phyloP scores from a whole-genome alignment of 1,284 basidiomycete species.

The Trichosporon sp. region DNA sequence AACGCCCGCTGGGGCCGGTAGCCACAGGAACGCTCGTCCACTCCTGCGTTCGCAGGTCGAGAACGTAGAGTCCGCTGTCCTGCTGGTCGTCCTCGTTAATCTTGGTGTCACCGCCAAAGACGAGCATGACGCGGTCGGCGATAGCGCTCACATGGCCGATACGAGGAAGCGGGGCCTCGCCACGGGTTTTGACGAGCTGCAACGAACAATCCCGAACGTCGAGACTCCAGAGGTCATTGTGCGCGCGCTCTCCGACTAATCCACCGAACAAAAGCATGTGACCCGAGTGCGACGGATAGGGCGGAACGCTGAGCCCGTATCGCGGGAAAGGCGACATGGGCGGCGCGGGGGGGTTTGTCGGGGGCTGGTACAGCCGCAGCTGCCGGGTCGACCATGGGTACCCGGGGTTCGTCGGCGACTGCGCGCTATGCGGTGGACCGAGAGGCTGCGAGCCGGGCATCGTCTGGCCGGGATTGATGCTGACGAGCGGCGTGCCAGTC shows the following conservation, averaged over 20 bases:
- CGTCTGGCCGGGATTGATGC: not conserved
- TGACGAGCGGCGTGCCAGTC: not conserved
- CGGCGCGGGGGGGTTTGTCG: conserved; percentile 25
- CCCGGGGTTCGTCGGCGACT: conserved; percentile 12
- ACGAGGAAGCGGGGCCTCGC: conserved; percentile 80
- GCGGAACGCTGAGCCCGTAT: conserved; percentile 94
- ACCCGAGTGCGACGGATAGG: conserved; percentile 68
- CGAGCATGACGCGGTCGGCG: conserved; percentile 90
- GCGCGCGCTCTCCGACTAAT: conserved; percentile 81
- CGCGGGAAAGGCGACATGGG: conserved; percentile 73
- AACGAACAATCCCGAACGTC: conserved; percentile 72
- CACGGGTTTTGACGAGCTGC: conserved; percentile 75
- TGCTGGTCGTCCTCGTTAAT: conserved; percentile 69
- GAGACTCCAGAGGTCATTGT: conserved; percentile 91
- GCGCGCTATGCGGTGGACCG: not conserved
- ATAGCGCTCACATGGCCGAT: conserved; percentile 95
- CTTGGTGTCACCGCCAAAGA: conserved; percentile 97
- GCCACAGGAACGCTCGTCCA: conserved; percentile 81
- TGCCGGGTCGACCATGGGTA: conserved; percentile 27
- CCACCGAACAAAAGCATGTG: conserved; percentile 97
- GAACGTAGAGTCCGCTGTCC: conserved; percentile 90
- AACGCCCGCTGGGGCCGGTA: conserved; percentile 75
- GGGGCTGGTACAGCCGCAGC: conserved; percentile 17
- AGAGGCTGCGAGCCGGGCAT: conserved; percentile 4
- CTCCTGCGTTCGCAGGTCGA: conserved; percentile 92